Evolutionary conservation across 176 grass and related monocot genomes (phyloP).

Genomic region (Canna indica): DNA sequence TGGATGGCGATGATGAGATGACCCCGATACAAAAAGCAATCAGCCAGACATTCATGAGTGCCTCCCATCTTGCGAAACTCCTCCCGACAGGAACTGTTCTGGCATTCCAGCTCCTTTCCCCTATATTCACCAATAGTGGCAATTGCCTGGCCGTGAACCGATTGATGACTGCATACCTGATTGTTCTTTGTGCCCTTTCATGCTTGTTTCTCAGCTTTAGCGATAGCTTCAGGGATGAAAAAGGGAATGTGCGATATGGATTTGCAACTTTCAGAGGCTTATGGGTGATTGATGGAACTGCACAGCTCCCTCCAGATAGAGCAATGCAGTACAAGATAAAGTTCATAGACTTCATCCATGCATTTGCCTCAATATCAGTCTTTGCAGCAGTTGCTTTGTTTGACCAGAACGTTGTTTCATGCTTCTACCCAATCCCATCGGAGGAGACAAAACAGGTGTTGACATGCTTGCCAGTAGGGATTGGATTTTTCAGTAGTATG

Average conservation of each 20-base stretch:
- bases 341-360: slow-evolving; percentile 43
- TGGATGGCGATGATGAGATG: neutral
- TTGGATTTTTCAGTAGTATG: neutral
- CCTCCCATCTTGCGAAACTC: slow-evolving; percentile 29
- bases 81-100: slow-evolving; percentile 37
- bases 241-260: slow-evolving; percentile 24
- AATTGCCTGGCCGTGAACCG: slow-evolving; percentile 21
- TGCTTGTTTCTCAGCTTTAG: slow-evolving; percentile 44
- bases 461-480: slow-evolving; percentile 24
- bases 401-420: slow-evolving; percentile 25
- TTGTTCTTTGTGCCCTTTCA: slow-evolving; percentile 28
- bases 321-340: slow-evolving; percentile 11
- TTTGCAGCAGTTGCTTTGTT: slow-evolving; percentile 40
- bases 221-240: slow-evolving; percentile 31
- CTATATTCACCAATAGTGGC: slow-evolving; percentile 26
- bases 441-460: slow-evolving; percentile 28
- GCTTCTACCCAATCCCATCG: slow-evolving; percentile 32
- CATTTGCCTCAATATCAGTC: slow-evolving; percentile 23
- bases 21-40: slow-evolving; percentile 25
- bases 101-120: slow-evolving; percentile 32
- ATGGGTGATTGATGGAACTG: slow-evolving; percentile 37
- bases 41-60: slow-evolving; percentile 25
- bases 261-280: slow-evolving; percentile 22
- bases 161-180: slow-evolving; percentile 27
- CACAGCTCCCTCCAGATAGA: slow-evolving; percentile 5